Conservation (phyloP, 495 filamentous ascomycete species). For the Penicillium paxilli region DNA sequence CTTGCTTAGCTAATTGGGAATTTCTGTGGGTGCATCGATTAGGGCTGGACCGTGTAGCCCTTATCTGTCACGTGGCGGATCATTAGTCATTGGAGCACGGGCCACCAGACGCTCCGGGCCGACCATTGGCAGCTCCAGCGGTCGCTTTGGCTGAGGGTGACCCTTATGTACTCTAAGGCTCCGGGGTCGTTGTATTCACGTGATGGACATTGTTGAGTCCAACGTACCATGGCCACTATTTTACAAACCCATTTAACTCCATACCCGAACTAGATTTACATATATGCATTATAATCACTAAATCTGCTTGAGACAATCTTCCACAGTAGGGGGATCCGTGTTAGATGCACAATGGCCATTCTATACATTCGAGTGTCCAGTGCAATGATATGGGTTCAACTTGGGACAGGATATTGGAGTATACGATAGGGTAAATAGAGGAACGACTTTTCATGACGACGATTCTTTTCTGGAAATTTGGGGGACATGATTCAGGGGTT, state of each 20-base stretch:
- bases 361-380: constrained; percentile 33
- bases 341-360: background rate
- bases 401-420: constrained; percentile 17
- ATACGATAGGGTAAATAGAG: constrained; percentile 30
- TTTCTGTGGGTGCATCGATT: too few relatives aligned
- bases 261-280: background rate
- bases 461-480: constrained; percentile 28
- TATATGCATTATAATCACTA: background rate
- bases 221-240: too few relatives aligned
- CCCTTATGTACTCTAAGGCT: too few relatives aligned
- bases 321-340: background rate
- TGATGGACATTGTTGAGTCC: too few relatives aligned
- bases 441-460: constrained; percentile 37
- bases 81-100: too few relatives aligned
- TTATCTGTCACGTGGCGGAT: constrained; percentile 35
- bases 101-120: too few relatives aligned
- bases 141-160: too few relatives aligned
- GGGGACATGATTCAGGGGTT: constrained; percentile 3
- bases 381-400: constrained; percentile 10
- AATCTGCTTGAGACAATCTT: background rate
- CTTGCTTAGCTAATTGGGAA: constrained; percentile 23
- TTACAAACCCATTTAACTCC: too few relatives aligned
- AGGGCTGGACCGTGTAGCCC: constrained; percentile 29
- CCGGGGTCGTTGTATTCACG: too few relatives aligned
- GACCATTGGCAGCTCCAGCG: too few relatives aligned